A percentile compares a stretch with the other conserved stretches of the same genome.
These are phyloP conservation scores for Fusarium sp. DNA, from an alignment of 2,329 filamentous ascomycete genomes.

Conservation along the genomic window DNA sequence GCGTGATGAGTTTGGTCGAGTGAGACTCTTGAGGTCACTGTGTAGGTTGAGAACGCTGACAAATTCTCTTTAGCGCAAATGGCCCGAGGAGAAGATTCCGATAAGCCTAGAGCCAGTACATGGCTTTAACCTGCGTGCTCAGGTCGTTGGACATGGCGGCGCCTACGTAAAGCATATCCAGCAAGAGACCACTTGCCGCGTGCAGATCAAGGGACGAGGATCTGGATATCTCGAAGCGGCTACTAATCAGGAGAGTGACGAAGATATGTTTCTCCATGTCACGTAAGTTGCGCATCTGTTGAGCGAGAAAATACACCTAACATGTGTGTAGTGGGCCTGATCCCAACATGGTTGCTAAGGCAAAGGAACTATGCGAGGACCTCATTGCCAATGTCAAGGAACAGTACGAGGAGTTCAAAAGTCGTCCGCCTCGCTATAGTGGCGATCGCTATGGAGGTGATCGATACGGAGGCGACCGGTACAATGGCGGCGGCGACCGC, in stretches of 20 bases:
- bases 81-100: constrained; percentile 95
- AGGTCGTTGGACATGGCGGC: constrained; percentile 94
- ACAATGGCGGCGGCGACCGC: constrained; percentile 56
- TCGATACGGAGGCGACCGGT: constrained; percentile 62
- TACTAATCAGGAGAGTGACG: constrained; percentile 91
- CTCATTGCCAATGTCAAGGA: constrained; percentile 87
- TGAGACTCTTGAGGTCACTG: constrained; percentile 60
- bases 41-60: constrained; percentile 29
- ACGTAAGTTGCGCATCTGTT: constrained; percentile 69
- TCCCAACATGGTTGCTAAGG: constrained; percentile 84
- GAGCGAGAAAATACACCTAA: constrained; percentile 50
- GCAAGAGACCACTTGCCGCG: constrained; percentile 92
- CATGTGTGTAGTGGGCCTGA: constrained; percentile 79
- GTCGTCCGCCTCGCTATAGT: constrained; percentile 75
- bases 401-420: constrained; percentile 93
- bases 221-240: constrained; percentile 93
- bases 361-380: constrained; percentile 90
- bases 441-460: constrained; percentile 53
- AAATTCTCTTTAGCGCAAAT: constrained; percentile 82
- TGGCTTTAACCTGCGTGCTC: constrained; percentile 95
- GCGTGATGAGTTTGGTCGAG: constrained; percentile 89
- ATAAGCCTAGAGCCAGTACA: constrained; percentile 91
- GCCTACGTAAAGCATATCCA: constrained; percentile 99
- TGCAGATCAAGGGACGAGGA: constrained; percentile 97
- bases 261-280: constrained; percentile 96